phyloP scores from a whole-genome alignment of 768 basidiomycete genomes.

The Dacryopinax spathularia region DNA sequence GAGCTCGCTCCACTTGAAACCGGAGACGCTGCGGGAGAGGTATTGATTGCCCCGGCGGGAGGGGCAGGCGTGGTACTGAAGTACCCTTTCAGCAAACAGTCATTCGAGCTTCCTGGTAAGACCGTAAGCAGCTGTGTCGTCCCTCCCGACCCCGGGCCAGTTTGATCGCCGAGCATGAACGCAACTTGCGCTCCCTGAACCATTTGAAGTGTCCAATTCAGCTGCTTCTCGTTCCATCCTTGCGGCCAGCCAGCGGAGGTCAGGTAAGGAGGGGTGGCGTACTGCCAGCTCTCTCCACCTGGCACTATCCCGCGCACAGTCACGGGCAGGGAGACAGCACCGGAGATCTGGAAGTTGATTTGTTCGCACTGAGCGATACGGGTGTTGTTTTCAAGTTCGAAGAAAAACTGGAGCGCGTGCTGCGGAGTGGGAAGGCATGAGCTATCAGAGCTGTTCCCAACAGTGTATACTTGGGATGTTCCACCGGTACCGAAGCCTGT shows the following conservation, averaged over 20 bases:
- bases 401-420: conserved; percentile 9
- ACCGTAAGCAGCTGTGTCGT: not conserved
- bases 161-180: not conserved
- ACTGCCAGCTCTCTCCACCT: not conserved
- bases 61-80: not conserved
- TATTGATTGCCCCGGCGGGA: not conserved
- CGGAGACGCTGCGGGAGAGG: not conserved
- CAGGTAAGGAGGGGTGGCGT: not conserved
- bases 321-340: not conserved
- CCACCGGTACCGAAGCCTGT: conserved; percentile 10
- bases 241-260: not conserved
- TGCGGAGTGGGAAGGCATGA: conserved; percentile 21
- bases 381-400: conserved; percentile 7
- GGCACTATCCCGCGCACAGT: not conserved
- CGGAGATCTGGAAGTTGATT: not conserved
- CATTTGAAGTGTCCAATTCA: not conserved
- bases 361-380: not conserved
- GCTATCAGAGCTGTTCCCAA: conserved; percentile 26
- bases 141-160: not conserved
- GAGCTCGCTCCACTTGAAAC: too few species aligned
- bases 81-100: not conserved
- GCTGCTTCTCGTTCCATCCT: not conserved
- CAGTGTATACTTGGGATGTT: conserved; percentile 13
- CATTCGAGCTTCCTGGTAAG: not conserved
- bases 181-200: not conserved